phyloP scores from a whole-genome alignment of 768 basidiomycete species.

The Krasilnikovozyma curviuscula region DNA sequence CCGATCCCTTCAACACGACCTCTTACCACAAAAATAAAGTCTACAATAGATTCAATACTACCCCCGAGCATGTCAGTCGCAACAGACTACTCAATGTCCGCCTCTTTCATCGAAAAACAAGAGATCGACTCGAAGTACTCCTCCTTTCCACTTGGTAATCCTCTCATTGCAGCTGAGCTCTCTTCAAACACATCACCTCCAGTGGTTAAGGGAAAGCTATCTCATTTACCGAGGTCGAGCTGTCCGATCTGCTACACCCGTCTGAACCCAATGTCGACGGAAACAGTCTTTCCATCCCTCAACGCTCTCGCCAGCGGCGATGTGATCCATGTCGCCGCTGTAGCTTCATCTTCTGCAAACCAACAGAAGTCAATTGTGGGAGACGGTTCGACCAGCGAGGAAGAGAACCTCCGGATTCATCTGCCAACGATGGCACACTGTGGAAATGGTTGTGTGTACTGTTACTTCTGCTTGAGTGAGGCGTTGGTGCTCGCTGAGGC shows the following conservation, averaged over 20 bases:
- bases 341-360: neutral
- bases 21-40: too few relatives aligned
- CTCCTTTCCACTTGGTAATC: neutral
- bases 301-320: slow-evolving; percentile 1
- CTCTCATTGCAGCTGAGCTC: too few relatives aligned
- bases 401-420: slow-evolving; percentile 54
- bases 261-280: slow-evolving; percentile 10
- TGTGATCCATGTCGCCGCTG: slow-evolving; percentile 13
- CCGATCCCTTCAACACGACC: too few relatives aligned
- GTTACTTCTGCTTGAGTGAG: slow-evolving; percentile 80
- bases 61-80: too few relatives aligned
- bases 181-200: too few relatives aligned
- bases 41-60: too few relatives aligned
- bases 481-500: slow-evolving; percentile 62
- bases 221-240: slow-evolving; percentile 47
- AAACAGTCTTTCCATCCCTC: slow-evolving; percentile 42
- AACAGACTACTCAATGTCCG: too few relatives aligned
- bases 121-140: slow-evolving; percentile 1
- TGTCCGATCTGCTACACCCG: slow-evolving; percentile 61
- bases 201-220: slow-evolving; percentile 51
- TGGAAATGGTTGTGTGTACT: slow-evolving; percentile 69
- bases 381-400: slow-evolving; percentile 28
- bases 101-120: too few relatives aligned
- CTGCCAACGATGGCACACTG: slow-evolving; percentile 34
- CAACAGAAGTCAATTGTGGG: neutral